Evolutionary conservation across 1,284 basidiomycete species (phyloP), one percentile per base, ranked within the genome.

Genomic region (Sanghuangporus baumii): DNA sequence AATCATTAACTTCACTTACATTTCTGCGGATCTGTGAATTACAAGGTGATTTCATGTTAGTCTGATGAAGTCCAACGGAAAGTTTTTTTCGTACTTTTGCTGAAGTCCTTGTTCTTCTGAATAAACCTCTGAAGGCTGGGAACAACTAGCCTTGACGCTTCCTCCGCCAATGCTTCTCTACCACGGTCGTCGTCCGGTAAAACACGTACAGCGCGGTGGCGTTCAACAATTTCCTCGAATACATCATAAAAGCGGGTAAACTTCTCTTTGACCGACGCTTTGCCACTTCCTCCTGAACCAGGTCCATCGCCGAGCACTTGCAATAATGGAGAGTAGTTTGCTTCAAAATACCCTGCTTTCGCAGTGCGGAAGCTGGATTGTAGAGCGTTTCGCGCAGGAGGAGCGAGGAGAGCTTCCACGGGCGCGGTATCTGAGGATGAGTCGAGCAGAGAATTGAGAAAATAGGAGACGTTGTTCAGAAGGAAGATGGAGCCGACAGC

Each of bases 21-120:
- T 72, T 93, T 93, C 72, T 87, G 84, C 14, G 90, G 89, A 74
- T 91, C 90, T 92, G 59, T 6, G 40, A 40, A 51, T 18, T 18
- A n/a, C 31, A 48, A 16, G 51, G 48, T 55, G 12, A 2, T 0
- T 11, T n/a, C 56, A 14, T 38, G 26, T 34, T 63, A n/a, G 23
- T 14, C 31, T 2, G 9, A 23, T 1, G 0, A 7, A 11, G 26
- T 14, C 12, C 59, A 34, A 69, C 52, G 37, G 57, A 59, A 64
- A 59, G 36, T 20, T 8, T 50, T 20, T 5, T 9, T 80, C 87
- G 70, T 66, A 91, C 91, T 90, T 76, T 89, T 91, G 72, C 89
- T 91, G 68, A 91, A 91, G 66, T 91, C 89, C 72, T 88, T 91
- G 67, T 88, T 84, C 71, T 86, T 87, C 73, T 88, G 86, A 63